These are phyloP conservation scores for Allomyces javanicus DNA, from an alignment of 192 early-diverging fungal species.

Conservation along the genomic window DNA sequence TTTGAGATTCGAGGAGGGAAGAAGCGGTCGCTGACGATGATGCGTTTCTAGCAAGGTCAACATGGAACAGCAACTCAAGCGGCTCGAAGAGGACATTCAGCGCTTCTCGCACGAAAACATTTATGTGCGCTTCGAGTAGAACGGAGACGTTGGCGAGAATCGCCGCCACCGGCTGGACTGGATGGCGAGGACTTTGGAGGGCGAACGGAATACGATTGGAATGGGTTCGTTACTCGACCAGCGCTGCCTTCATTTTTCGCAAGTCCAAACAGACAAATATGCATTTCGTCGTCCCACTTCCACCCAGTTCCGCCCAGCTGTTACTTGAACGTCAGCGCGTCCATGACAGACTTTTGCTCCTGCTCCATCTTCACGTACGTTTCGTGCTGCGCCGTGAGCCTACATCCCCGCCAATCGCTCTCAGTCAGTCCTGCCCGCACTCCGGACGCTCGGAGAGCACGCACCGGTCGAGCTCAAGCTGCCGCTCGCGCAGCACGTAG, in stretches of 20 bases:
- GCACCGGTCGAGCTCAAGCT: not conserved
- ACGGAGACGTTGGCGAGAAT: too few species aligned
- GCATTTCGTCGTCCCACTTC: not conserved
- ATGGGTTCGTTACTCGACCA: too few species aligned
- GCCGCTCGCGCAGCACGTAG: not conserved
- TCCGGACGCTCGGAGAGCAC: not conserved
- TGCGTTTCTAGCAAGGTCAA: constrained; percentile 26
- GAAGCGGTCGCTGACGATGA: not conserved
- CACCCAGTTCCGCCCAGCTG: not conserved
- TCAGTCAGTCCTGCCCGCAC: not conserved
- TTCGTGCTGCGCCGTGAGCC: not conserved
- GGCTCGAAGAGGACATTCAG: constrained; percentile 29
- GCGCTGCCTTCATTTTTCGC: too few species aligned
- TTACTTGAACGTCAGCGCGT: not conserved
- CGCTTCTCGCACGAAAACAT: constrained; percentile 33
- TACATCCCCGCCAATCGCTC: not conserved
- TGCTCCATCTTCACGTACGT: not conserved
- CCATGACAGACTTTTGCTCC: not conserved
- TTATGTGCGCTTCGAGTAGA: constrained; percentile 8
- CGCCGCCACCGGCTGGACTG: too few species aligned
- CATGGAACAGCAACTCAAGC: constrained; percentile 36
- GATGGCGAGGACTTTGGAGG: too few species aligned
- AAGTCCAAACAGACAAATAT: not conserved
- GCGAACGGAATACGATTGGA: too few species aligned
- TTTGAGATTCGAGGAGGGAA: not conserved